Evolutionary conservation across 768 basidiomycete genomes (phyloP), one percentile per base, ranked within the genome.

Genomic region (Fomitopsis serialis): DNA sequence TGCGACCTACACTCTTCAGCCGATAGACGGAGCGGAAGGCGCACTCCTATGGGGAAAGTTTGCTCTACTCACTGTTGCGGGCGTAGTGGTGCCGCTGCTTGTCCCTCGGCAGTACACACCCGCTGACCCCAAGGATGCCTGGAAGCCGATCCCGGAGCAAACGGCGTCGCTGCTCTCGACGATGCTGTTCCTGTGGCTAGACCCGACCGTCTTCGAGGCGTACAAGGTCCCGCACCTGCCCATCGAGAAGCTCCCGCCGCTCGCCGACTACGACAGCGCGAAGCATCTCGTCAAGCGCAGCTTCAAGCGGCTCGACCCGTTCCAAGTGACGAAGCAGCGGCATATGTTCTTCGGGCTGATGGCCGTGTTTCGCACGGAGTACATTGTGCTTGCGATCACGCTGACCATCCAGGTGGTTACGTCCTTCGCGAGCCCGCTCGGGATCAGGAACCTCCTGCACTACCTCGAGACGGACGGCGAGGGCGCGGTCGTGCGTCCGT

Each of bases 31-130:
- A 1, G 61, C 62, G 1, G 79, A 79, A 58, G 77, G 80, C 7
- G 54, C 63, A 47, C 53, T 80, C 32, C 63, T 85, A 19, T 87
- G 85, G 84, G 65, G 68, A 3, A 78, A 83, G 61, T 53, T 83
- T 3, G 61, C 55, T n/a, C 47, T 80, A 11, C 70, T 86, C 15
- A 58, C 71, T 7, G 27, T 78, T 6, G 77, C 71, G 9, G 74
- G 72, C 7, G 65, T 79, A 2, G 50, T 78, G 10, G 66, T 86
- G 27, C 86, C 86, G 24, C 65, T 85, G 15, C 54, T 79, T 43
- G 70, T 76, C 40, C 85, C 86, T 4, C 70, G 81, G 15, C 71
- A 71, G 44, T 87, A 87, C 63, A 64, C 76, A 2, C 84, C 85
- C 4, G 70, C 79, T 23, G 78, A 87, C 58, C 76, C 80, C 1